Base-by-base conservation (phyloP, 768 basidiomycete species). In the Suillus ampliporus region DNA sequence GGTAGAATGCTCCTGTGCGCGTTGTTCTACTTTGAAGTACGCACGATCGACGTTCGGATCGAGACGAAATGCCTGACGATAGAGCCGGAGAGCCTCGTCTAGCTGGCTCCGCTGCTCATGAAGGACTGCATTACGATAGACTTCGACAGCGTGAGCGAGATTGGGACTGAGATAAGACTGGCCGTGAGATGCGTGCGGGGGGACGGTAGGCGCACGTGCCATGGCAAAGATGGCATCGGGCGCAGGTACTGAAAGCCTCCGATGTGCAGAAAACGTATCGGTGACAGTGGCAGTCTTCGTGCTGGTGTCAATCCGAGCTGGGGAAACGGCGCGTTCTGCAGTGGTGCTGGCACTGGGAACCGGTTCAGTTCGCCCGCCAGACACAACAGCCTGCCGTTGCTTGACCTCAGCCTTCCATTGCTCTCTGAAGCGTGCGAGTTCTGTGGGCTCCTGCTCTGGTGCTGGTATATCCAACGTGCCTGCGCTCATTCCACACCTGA, bases 31-130 rank as follows among this genome's bases (percentile, higher is more conserved):
- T 46, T 81, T 79, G 63, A 83, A 80, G 75, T 91, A 94, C 1
- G 84, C 83, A 63, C 83, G 82, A 71, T 95, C 94, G 38, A 95
- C 91, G 64, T 91, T 79, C 40, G 89, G 79, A 63, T 95, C 85
- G 76, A 90, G 77, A 58, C 89, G 85, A 73, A 95, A 95, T 2
- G 92, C 92, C 64, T 86, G 85, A 11, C 92, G 87, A 69, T 97
- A 97, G 9, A 94, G 76, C 28, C 75, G 70, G 11, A 95, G 75
- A 13, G 95, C 95, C 38, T 89, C 86, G 65, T 95, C 90, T 54
- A 94, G 79, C 63, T 90, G 79, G 43, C 93, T 87, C 48, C 76
- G 77, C 71, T 92, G 90, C 73, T 97, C 95, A 51, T 84, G 80
- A 43, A 86, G 80, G 35, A 94, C 82, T 10, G 95, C 95, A 21